Conservation (phyloP, 805 yeast genomes). For the Yamadazyma phyllophila region DNA sequence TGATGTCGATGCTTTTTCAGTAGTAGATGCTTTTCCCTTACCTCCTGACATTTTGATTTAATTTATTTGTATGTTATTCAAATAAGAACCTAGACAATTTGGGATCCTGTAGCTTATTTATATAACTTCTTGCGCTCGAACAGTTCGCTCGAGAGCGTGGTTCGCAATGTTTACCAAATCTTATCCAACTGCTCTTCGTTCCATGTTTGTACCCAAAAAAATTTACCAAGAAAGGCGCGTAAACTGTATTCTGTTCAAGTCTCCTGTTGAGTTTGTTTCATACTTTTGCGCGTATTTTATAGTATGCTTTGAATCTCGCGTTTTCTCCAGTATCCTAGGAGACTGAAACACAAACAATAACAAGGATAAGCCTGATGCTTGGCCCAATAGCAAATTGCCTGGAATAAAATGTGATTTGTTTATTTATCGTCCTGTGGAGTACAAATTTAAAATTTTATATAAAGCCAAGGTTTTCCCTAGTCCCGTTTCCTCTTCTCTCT, state of each 20-base stretch:
- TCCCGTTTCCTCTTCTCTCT: background rate
- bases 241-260: conserved; percentile 1
- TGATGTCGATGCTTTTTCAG: conserved; percentile 49
- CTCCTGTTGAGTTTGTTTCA: conserved; percentile 1
- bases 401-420: background rate
- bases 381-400: background rate
- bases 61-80: conserved; percentile 2
- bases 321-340: background rate
- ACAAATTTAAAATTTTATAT: background rate
- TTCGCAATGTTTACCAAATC: too few relatives aligned
- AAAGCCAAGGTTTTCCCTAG: conserved; percentile 1
- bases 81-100: background rate
- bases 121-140: background rate
- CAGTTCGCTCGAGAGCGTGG: background rate
- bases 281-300: conserved; percentile 1
- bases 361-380: background rate
- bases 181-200: background rate
- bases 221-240: background rate
- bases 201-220: too few relatives aligned
- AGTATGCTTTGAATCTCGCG: background rate
- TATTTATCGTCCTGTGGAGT: background rate
- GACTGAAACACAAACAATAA: conserved; percentile 1
- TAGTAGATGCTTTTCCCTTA: conserved; percentile 45
- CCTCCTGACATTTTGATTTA: conserved; percentile 31
- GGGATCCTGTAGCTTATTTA: conserved; percentile 2